Base-by-base conservation (phyloP, 768 basidiomycete genomes). In the Lentinula aciculospora region DNA sequence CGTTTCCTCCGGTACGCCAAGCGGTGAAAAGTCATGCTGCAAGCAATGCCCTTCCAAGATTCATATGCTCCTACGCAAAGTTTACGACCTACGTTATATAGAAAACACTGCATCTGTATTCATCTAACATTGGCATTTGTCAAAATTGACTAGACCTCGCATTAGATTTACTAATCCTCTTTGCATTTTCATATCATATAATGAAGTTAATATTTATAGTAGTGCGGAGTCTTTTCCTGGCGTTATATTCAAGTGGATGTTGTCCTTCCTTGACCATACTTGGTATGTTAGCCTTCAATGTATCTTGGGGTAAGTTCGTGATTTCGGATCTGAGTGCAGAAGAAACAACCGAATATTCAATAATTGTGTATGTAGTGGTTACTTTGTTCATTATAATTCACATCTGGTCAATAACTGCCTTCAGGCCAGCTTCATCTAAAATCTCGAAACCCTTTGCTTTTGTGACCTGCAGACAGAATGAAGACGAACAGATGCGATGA, bases 401-500 rank as follows among this genome's bases (percentile, higher is more conserved):
- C 88, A 90, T 92, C 60, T 77, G 80, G 65, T 94, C 92, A 60
- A 98, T 92, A 58, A 94, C 80, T 63, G 80, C 83, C 76, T 95
- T 90, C 67, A 98, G 76, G 65, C 79, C 77, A 29, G 78, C 81
- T 71, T 96, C 93, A 62, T 86, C 79, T 61, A 98, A 69, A 63
- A 98, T 97, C 72, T 92, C 82, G 69, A 96, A 98, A n/a, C 95
- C 95, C 56, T 80, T 83, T 42, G 72, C 78, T 46, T 73, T 71
- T 57, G 93, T 95, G n/a, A 98, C 92, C 90, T 93, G 64, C 23
- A 31, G 27, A 28, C 53, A 45, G 32, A 39, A 60, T 31, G 56
- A 31, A 12, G 5, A 32, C 31, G 28, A 54, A 5, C 9, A 53
- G 12, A 21, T 25, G 40, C 32, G 17, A 12, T 25, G 13, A 39